Conservation (phyloP, 2,329 filamentous ascomycete genomes). For the Thelonectria rubi region DNA sequence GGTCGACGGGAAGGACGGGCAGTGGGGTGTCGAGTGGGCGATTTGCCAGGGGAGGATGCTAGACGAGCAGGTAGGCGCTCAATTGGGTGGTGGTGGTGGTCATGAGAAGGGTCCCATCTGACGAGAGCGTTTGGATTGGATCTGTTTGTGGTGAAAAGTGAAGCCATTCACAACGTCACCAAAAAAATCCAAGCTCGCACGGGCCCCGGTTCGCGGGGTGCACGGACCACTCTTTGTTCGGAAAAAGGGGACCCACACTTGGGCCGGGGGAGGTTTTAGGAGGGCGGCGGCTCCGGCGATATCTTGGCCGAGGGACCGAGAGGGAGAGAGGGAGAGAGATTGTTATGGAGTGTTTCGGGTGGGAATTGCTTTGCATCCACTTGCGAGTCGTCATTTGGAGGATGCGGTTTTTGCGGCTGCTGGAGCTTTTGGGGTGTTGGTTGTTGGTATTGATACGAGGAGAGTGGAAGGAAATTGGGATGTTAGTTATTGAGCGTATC, state of each 20-base stretch:
- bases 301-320: conserved; percentile 34
- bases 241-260: no score
- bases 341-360: conserved; percentile 3
- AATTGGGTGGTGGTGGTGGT: conserved; percentile 15
- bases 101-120: conserved; percentile 24
- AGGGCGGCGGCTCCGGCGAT: conserved; percentile 24
- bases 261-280: no score
- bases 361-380: neutral
- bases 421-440: no score
- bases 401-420: no score
- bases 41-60: neutral
- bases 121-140: neutral
- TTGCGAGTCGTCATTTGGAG: no score
- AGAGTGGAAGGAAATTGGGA: no score
- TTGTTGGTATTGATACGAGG: no score
- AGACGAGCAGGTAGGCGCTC: conserved; percentile 1
- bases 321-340: conserved; percentile 24
- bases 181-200: conserved; percentile 26
- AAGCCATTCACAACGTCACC: conserved; percentile 20
- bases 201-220: neutral
- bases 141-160: conserved; percentile 9
- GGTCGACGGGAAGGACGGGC: no score
- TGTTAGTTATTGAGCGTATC: no score
- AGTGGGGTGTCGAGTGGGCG: neutral
- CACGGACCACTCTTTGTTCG: conserved; percentile 33